Conservation (phyloP, 163 green algal genomes). For the Picocystis sp. region DNA sequence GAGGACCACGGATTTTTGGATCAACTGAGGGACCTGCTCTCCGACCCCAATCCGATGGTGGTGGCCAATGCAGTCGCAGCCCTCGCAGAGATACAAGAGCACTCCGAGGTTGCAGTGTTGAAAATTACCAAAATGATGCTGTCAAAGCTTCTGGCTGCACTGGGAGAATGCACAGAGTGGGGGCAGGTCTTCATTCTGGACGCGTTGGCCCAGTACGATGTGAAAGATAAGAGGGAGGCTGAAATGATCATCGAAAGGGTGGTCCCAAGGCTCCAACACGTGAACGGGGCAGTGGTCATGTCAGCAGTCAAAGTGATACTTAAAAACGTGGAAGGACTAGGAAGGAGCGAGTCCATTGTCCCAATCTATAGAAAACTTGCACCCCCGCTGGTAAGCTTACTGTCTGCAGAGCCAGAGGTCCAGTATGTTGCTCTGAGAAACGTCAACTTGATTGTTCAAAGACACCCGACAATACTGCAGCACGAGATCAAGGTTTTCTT, state of each 20-base stretch:
- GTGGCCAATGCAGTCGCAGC: conserved; percentile 92
- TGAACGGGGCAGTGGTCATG: conserved; percentile 91
- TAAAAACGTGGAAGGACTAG: neutral
- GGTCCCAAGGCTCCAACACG: conserved; percentile 82
- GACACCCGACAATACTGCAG: conserved; percentile 53
- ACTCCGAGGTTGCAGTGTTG: conserved; percentile 21
- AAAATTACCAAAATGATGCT: conserved; percentile 40
- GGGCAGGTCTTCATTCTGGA: conserved; percentile 45
- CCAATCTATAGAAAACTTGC: conserved; percentile 78
- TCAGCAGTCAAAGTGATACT: conserved; percentile 72
- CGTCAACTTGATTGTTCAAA: conserved; percentile 89
- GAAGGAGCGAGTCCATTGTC: too few relatives aligned
- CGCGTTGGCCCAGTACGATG: conserved; percentile 28
- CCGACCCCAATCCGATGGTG: conserved; percentile 97
- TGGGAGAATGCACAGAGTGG: conserved; percentile 99
- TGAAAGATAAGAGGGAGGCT: conserved; percentile 53
- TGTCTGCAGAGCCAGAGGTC: conserved; percentile 72
- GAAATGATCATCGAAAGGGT: conserved; percentile 86
- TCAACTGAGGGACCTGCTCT: conserved; percentile 67
- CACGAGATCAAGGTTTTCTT: conserved; percentile 98
- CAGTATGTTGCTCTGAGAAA: conserved; percentile 97
- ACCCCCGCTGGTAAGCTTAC: conserved; percentile 86
- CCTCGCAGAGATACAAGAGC: conserved; percentile 62
- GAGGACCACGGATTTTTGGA: conserved; percentile 92
- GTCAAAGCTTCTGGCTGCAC: conserved; percentile 84